A percentile compares a stretch with the other conserved stretches of the same genome.
Evolutionary conservation across 345 rosid species (phyloP).

Genomic region (Crucihimalaya himalaica): DNA sequence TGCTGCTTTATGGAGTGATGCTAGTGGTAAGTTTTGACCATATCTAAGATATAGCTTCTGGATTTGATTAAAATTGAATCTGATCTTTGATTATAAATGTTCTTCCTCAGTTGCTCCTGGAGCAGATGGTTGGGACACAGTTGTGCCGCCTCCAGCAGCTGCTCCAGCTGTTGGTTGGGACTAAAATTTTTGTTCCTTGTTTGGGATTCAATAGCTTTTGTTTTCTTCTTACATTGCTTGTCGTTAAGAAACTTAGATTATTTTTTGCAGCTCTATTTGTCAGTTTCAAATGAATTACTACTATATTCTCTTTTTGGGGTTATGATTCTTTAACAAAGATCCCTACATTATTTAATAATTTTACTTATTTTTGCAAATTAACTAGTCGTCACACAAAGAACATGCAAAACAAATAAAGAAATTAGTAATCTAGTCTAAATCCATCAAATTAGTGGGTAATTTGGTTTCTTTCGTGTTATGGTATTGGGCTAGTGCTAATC

Average conservation of each 20-base stretch:
- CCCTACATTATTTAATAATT: too few relatives aligned
- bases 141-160: slow-evolving; percentile 10
- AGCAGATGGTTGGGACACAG: slow-evolving; percentile 15
- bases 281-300: too few relatives aligned
- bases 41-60: neutral
- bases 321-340: too few relatives aligned
- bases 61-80: neutral
- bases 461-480: neutral
- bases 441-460: too few relatives aligned
- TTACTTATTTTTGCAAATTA: too few relatives aligned
- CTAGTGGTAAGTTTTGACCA: slow-evolving; percentile 24
- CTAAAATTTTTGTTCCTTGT: neutral
- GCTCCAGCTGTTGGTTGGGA: neutral
- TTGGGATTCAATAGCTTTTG: slow-evolving; percentile 12
- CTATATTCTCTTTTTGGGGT: too few relatives aligned
- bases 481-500: neutral
- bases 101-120: slow-evolving; percentile 9
- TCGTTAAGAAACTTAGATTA: too few relatives aligned
- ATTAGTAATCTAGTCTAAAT: too few relatives aligned
- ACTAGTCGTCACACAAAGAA: too few relatives aligned
- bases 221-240: neutral
- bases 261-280: too few relatives aligned
- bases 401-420: too few relatives aligned
- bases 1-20: slow-evolving; percentile 44
- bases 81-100: neutral